These are phyloP conservation scores for Aspergillus brunneoviolaceus DNA, from an alignment of 2,329 filamentous ascomycete genomes.

Conservation along the genomic window DNA sequence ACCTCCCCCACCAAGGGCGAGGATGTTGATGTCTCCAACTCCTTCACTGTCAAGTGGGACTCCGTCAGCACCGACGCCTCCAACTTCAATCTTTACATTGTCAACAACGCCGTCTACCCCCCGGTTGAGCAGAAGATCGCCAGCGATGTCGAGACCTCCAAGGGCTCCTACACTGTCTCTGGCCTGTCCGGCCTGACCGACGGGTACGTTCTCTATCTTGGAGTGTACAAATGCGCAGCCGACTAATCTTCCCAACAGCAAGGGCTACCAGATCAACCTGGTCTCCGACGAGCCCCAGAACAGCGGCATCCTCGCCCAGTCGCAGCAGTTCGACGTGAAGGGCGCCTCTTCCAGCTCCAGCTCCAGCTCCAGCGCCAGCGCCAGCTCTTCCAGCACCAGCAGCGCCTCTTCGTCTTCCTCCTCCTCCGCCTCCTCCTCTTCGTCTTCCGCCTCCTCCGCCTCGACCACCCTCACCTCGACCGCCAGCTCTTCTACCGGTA, in stretches of 20 bases:
- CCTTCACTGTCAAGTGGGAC: conserved; percentile 42
- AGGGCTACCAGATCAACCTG: conserved; percentile 44
- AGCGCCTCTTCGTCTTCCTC: conserved; percentile 9
- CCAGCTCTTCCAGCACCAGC: conserved; percentile 11
- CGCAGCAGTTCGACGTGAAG: conserved; percentile 35
- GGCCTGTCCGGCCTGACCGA: conserved; percentile 25
- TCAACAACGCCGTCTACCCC: conserved; percentile 41
- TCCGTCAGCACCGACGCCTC: conserved; percentile 42
- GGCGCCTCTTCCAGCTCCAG: conserved; percentile 19
- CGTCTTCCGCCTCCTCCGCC: conserved; percentile 13
- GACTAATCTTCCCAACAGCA: conserved; percentile 16
- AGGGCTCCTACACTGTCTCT: conserved; percentile 37
- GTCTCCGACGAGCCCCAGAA: conserved; percentile 34
- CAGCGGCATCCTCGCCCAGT: conserved; percentile 45
- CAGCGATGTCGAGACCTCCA: conserved; percentile 36
- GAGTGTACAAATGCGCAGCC: not conserved
- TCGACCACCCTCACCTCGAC: conserved; percentile 10
- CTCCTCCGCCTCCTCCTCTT: conserved; percentile 7
- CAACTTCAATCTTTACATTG: conserved; percentile 42
- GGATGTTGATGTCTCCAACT: conserved; percentile 32
- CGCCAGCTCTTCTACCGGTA: conserved; percentile 11
- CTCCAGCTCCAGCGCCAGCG: conserved; percentile 10
- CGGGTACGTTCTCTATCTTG: conserved; percentile 21
- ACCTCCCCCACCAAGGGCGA: conserved; percentile 35
- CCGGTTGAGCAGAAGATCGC: conserved; percentile 34